Base-by-base conservation (phyloP, 176 grass and related monocot species). In the Avena atlantica region DNA sequence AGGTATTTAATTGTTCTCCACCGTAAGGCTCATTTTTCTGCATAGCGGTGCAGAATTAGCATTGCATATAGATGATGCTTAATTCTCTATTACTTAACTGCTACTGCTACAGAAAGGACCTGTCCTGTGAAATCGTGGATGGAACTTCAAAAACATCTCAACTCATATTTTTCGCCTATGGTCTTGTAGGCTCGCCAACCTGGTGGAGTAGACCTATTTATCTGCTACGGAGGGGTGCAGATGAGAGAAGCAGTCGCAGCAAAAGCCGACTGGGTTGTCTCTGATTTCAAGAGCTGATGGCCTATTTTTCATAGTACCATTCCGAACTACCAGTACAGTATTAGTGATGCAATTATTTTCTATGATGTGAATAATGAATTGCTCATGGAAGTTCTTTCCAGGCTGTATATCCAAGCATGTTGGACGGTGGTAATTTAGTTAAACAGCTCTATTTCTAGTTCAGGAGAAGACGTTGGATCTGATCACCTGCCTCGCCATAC, bases 191-290 rank as follows among this genome's bases (percentile, higher is more conserved):
- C 87, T 70, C 73, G 81, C 76, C 84, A 87, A 23, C 92, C 81
- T 64, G 89, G 87, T 74, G 87, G 92, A 61, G 87, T 84, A 1
- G 92, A 91, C 55, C 68, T 91, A 56, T 94, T 94, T 44, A 89
- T 94, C 69, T 94, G 87, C 65, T 89, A 91, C 70, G 89, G 87
- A 1, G 92, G 92, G 25, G 89, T 94, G 25, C 89, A 89, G 61
- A 82, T 89, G 89, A 80, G 92, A 40, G 89, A 89, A 90, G 49
- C 83, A 16, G 92, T 94, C 57, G 89, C 92, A 23, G 82, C n/a
- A 34, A 86, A 91, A 69, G 79, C 92, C 2, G 89, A 94, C 83
- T 94, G 92, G 92, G 81, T 91, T 25, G 79, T 94, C 27, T 87
- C 88, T 23, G 61, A 84, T 80, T 91, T 76, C 80, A 87, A 57